Evolutionary conservation across 2,329 filamentous ascomycete genomes (phyloP), one percentile per base, ranked within the genome.

Genomic region (Trichoderma afroharzianum): DNA sequence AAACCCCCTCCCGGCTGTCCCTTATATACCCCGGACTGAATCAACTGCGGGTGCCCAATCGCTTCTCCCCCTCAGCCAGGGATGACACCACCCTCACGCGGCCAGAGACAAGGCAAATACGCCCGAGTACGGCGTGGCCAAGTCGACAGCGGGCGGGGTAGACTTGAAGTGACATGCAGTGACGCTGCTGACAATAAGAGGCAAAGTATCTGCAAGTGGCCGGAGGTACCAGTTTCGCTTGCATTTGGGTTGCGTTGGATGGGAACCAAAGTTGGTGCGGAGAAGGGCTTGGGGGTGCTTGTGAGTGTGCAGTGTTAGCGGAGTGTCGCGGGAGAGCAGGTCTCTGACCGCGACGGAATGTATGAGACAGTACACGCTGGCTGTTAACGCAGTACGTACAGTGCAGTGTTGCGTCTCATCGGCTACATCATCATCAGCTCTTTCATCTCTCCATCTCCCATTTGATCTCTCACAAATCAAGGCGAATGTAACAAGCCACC

Each of bases 41-140:
- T 50, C 57, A 58, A 12, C 11, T 12, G 9, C 11, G 11, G 32
- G 32, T 32, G 18, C 28, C 32, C 50, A 33, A 59, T 59, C 24
- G 55, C 55, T 32, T 30, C 63, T 39, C 28, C 55, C 32, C 33
- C 36, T 39, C 12, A 36, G 4, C 43, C 57, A 62, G 66, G 66
- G 66, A 69, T 69, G 66, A 69, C 66, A 69, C 66, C 66, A 69
- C 66, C 66, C 68, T 70, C 68, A 70, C 68, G 57, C 66, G 58
- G 69, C 33, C 63, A 71, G n/a, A 36, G 43, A 5, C 33, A 26
- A 57, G 62, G 69, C 33, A 61, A 61, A 47, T 33, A 50, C 66
- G 66, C 55, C 66, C 36, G 55, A 58, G 63, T 47, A 61, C 53
- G 28, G 28, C 15, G 32, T 3, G 64, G 30, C 15, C 32, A 69